phyloP scores from a whole-genome alignment of 179 eudicot species.

The Carnegiea gigantea region DNA sequence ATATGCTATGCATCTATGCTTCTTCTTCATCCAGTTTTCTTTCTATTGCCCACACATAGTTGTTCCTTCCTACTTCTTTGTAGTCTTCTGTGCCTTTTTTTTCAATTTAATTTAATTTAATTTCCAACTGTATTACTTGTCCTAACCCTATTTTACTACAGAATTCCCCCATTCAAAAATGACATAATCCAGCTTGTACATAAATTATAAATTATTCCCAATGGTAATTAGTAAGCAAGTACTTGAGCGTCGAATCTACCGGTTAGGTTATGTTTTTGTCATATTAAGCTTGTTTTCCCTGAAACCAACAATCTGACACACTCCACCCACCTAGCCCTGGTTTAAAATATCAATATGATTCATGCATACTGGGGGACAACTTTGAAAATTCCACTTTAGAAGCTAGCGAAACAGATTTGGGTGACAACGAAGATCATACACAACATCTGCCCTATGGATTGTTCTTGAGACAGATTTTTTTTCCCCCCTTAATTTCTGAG shows the following conservation, averaged over 20 bases:
- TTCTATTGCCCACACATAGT: slow-evolving; percentile 15
- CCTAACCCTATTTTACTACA: neutral
- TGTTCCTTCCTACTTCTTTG: slow-evolving; percentile 10
- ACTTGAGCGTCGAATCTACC: neutral
- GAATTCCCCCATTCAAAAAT: neutral
- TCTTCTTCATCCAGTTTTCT: neutral
- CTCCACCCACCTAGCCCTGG: neutral
- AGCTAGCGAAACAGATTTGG: neutral
- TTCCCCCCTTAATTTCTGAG: neutral
- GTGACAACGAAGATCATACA: neutral
- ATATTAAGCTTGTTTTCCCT: neutral
- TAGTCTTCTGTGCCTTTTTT: neutral
- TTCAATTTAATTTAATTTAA: no score
- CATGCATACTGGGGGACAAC: neutral
- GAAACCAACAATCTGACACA: neutral
- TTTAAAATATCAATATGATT: neutral
- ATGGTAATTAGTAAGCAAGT: neutral
- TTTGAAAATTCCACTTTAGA: no score
- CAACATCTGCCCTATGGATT: neutral
- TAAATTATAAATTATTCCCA: neutral
- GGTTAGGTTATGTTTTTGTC: neutral
- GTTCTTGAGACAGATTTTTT: neutral
- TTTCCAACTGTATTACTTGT: slow-evolving; percentile 19
- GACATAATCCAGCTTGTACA: neutral
- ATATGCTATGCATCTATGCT: neutral